phyloP scores from a whole-genome alignment of 2,329 filamentous ascomycete species.

The Zasmidium cellare region DNA sequence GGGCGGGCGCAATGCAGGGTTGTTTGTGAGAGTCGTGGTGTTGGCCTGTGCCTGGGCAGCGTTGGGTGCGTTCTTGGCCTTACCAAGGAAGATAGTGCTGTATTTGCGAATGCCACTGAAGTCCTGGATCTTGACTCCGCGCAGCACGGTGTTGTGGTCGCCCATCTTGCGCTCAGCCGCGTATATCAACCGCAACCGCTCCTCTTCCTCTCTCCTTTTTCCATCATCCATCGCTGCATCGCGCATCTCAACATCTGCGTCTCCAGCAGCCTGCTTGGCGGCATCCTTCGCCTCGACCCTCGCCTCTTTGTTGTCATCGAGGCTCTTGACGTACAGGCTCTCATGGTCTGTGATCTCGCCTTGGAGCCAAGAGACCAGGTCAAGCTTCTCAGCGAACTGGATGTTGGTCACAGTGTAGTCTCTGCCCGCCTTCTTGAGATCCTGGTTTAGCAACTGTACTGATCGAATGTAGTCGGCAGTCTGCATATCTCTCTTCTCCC shows the following conservation, averaged over 20 bases:
- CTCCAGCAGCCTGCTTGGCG: conserved; percentile 40
- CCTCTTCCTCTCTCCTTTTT: conserved; percentile 69
- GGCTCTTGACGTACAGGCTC: conserved; percentile 86
- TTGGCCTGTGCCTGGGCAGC: conserved; percentile 32
- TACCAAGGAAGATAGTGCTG: conserved; percentile 32
- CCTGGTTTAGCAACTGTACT: conserved; percentile 76
- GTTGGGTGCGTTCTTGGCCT: conserved; percentile 56
- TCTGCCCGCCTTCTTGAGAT: conserved; percentile 57
- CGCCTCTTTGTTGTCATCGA: conserved; percentile 63
- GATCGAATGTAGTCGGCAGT: conserved; percentile 90
- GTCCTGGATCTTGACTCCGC: conserved; percentile 86
- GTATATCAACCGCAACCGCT: conserved; percentile 83
- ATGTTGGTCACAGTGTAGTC: conserved; percentile 78
- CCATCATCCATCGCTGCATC: conserved; percentile 41
- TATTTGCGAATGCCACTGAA: conserved; percentile 86
- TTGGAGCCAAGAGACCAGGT: conserved; percentile 90
- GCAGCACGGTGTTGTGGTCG: conserved; percentile 83
- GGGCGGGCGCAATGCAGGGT: conserved; percentile 37
- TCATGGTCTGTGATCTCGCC: conserved; percentile 78
- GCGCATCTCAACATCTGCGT: conserved; percentile 40
- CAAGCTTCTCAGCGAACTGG: conserved; percentile 85
- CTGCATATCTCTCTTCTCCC: conserved; percentile 86
- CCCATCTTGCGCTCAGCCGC: conserved; percentile 88
- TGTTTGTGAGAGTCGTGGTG: conserved; percentile 43
- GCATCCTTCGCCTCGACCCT: conserved; percentile 54